phyloP scores from a whole-genome alignment of 2,329 filamentous ascomycete genomes.

The Coccinonectria pachysandricola region DNA sequence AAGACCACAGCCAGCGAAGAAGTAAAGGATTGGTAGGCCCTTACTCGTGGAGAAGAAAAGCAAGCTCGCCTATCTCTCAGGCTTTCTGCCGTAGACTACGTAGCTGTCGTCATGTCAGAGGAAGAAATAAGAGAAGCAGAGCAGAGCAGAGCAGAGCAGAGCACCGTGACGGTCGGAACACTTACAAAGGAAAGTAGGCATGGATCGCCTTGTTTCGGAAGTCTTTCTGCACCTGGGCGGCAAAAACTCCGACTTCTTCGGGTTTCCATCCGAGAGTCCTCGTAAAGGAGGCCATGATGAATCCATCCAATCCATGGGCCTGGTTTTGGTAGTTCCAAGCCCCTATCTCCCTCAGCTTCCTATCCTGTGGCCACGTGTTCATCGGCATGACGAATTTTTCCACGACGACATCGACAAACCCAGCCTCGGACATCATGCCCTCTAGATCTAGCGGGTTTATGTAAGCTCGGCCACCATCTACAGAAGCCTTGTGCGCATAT shows the following conservation, averaged over 20 bases:
- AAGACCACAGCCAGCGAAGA: no score
- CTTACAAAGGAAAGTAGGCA: conserved; percentile 8
- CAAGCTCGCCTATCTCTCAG: no score
- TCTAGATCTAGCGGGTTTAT: no score
- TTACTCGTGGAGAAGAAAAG: no score
- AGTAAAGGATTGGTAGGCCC: no score
- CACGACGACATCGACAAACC: conserved; percentile 2
- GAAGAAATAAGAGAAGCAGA: not conserved
- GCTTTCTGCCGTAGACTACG: not conserved
- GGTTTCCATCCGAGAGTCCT: conserved; percentile 23
- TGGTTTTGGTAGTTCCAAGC: conserved; percentile 22
- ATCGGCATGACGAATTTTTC: conserved; percentile 4
- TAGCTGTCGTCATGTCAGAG: not conserved
- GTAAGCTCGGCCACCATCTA: conserved; percentile 2
- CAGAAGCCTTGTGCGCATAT: no score
- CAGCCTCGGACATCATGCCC: conserved; percentile 1
- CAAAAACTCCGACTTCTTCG: conserved; percentile 24
- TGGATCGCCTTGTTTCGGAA: conserved; percentile 18
- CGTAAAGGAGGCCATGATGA: conserved; percentile 25
- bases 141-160: no score
- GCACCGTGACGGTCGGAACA: no score
- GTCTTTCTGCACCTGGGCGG: conserved; percentile 23
- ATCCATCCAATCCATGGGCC: conserved; percentile 21
- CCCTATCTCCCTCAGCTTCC: conserved; percentile 34
- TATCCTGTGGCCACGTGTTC: conserved; percentile 33